Base-by-base conservation (phyloP, 352 stramenopile species). In the Phytophthora citricola region DNA sequence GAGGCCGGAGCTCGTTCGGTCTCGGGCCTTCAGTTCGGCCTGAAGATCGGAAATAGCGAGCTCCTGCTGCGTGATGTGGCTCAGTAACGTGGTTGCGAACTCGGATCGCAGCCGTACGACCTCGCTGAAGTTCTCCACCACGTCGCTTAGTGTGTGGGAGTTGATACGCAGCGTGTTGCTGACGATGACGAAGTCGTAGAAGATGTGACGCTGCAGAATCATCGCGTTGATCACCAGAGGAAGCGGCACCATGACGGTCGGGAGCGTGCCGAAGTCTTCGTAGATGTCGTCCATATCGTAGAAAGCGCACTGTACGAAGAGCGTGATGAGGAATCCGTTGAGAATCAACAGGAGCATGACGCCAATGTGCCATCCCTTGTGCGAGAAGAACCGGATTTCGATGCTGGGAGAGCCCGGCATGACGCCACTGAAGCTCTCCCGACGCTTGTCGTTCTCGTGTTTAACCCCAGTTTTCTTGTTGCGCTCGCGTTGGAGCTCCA, bases 281-380 rank as follows among this genome's bases (percentile, higher is more conserved):
- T 73, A 70, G 24, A 73, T 66, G 2, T 73, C 66, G 36, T 73
- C 60, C 52, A 73, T 31, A 15, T 73, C 66, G 61, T 89, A 88
- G 26, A 89, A 45, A 0, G 87, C 65, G 17, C 81, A 90, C 57
- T 90, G 77, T 15, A 75, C 62, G 27, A 90, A 73, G 7, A 90
- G 71, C 11, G 81, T 84, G 36, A 77, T 48, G 70, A 86, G 86
- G 50, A 92, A 79, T 0, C 73, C 83, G 36, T 92, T 92, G n/a
- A 89, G 63, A 49, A 90, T 81, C 4, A 92, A 58, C 14, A 89
- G 41, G 1, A 78, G 31, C 62, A 89, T 86, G 46, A 92, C 71
- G 5, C 69, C 17, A 58, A 90, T 78, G 27, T 92, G 81, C 79
- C 81, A 88, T 8, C 61, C 68, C 45, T 91, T 89, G 52, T 81